A percentile compares a stretch with the other conserved stretches of the same genome.
Conservation (phyloP, 1,139 yeast genomes). For the Geotrichum australiense region DNA sequence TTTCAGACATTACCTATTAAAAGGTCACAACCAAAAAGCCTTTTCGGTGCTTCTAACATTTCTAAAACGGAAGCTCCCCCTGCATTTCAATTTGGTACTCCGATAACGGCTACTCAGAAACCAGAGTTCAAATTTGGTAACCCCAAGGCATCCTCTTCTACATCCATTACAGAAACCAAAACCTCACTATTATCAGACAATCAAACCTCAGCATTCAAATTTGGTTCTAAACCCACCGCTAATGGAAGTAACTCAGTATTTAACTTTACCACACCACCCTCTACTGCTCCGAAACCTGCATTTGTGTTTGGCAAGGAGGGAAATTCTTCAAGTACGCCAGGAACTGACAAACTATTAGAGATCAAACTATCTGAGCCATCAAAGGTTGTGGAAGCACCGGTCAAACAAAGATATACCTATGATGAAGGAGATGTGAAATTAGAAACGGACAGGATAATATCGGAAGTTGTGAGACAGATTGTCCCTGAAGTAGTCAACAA, state of each 20-base stretch:
- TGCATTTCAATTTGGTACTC: not conserved
- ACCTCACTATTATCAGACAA: not conserved
- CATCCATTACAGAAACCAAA: no score
- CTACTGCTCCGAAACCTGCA: not conserved
- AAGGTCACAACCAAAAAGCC: not conserved
- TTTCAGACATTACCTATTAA: not conserved
- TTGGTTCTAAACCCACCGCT: no score
- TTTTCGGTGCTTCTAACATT: not conserved
- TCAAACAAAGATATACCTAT: constrained; percentile 21
- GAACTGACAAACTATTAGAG: constrained; percentile 22
- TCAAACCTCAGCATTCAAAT: no score
- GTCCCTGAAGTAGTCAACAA: constrained; percentile 7
- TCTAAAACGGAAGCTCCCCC: not conserved
- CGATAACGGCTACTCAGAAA: not conserved
- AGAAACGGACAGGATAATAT: constrained; percentile 8
- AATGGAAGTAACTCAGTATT: no score
- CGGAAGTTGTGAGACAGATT: constrained; percentile 5
- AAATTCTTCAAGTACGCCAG: not conserved
- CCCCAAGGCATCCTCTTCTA: no score
- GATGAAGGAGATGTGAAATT: constrained; percentile 8
- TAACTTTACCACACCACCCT: no score
- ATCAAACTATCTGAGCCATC: not conserved
- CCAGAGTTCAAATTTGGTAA: no score
- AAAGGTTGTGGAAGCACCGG: constrained; percentile 30
- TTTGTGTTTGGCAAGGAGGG: constrained; percentile 5